Evolutionary conservation across 495 filamentous ascomycete species (phyloP), one percentile per base, ranked within the genome.

Genomic region (Hyaloscypha finlandica): DNA sequence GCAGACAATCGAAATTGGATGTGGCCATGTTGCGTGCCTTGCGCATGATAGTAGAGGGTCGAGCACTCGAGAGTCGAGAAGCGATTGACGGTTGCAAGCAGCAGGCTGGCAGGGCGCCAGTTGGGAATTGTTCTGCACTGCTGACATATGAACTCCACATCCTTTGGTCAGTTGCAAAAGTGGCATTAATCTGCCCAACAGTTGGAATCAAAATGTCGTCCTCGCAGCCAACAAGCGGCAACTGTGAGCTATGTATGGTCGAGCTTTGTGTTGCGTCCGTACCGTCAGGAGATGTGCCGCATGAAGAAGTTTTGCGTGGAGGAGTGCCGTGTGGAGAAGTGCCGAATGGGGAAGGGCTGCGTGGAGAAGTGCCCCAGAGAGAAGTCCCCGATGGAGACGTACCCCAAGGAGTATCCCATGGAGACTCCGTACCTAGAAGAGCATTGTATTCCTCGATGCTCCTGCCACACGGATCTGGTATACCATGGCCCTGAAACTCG

Each of bases 61-160:
- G 25, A 25, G 25, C 25, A 1, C 25, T 25, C 25, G n/a, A n/a
- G n/a, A n/a, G n/a, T n/a, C n/a, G n/a, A n/a, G n/a, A n/a, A n/a
- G n/a, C 42, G 57, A 31, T 59, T 30, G 57, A 59, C 12, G 57
- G 57, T 31, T 59, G 20, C 57, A 59, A 59, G 57, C 57, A 31
- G 22, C 57, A 59, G 57, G 57, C 6, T 9, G 57, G 57, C 20
- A 59, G 57, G 22, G 6, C 12, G 30, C 30, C 20, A 33, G 20
- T 9, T 29, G 57, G 20, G 12, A 31, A 33, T 33, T 35, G 57
- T 35, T 59, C 57, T 14, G 57, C 57, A 29, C 31, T 59, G 57
- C 20, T 35, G 29, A 59, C 30, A 35, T 35, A 59, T 31, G 57
- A 30, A 59, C 22, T 59, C 57, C 57, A 59, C 31, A 30, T 59